phyloP scores from a whole-genome alignment of 2,329 filamentous ascomycete species.

The Tolypocladium cylindrosporum region DNA sequence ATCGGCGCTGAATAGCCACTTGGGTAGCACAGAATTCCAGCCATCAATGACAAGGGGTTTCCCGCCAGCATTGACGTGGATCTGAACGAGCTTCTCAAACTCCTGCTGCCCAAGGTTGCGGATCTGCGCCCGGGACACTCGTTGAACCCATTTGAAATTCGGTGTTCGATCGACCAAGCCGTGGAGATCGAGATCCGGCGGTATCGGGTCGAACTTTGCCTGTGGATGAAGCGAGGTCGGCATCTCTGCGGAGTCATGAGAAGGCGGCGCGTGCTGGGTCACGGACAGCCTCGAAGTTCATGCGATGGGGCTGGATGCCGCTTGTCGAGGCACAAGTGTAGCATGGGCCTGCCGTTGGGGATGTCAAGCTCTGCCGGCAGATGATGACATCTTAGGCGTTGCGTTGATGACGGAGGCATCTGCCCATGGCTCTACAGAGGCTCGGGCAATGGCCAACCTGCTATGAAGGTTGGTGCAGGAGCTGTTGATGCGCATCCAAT shows the following conservation, averaged over 20 bases:
- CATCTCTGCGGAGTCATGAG: conserved; percentile 41
- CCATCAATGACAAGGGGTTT: conserved; percentile 87
- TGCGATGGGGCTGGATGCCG: neutral
- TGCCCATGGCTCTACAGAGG: neutral
- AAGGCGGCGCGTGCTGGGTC: neutral
- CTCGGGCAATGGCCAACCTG: neutral
- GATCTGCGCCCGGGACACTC: conserved; percentile 71
- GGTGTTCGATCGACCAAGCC: conserved; percentile 64
- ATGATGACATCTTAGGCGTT: neutral
- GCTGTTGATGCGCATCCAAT: neutral
- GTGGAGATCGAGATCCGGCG: conserved; percentile 72
- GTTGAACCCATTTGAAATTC: conserved; percentile 80
- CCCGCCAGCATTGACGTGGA: conserved; percentile 76
- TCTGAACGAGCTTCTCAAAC: conserved; percentile 75
- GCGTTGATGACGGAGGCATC: neutral
- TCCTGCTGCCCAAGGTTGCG: conserved; percentile 63
- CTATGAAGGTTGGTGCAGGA: neutral
- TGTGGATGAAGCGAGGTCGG: conserved; percentile 64
- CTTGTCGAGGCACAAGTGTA: neutral
- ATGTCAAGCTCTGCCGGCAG: neutral
- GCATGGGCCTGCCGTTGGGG: neutral
- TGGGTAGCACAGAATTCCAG: conserved; percentile 67
- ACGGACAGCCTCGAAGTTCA: neutral
- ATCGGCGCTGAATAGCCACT: conserved; percentile 64
- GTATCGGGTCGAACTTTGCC: conserved; percentile 84